Conservation (phyloP, 768 basidiomycete species). For the Exidia glandulosa region DNA sequence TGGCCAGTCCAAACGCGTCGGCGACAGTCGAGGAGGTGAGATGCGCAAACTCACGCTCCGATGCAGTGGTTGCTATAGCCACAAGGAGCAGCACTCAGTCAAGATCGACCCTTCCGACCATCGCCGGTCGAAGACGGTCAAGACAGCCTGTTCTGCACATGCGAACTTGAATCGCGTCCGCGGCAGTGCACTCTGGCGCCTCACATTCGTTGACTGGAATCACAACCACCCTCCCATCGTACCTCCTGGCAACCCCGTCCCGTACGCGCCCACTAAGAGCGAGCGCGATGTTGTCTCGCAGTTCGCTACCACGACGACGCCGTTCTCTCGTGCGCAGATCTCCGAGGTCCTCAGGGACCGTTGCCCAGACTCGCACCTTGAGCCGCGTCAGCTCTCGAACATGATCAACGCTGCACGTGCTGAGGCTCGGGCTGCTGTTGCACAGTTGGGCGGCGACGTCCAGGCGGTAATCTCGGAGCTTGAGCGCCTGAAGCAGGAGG, state of each 20-base stretch:
- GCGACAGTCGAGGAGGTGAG: too few species aligned
- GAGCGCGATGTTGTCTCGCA: not conserved
- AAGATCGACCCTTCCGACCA: too few species aligned
- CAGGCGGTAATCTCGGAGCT: not conserved
- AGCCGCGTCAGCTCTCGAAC: constrained; percentile 1
- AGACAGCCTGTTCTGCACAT: not conserved
- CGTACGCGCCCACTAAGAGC: constrained; percentile 5
- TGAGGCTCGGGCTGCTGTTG: not conserved
- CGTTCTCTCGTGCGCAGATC: constrained; percentile 4
- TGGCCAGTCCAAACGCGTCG: too few species aligned
- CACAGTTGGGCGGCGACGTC: constrained; percentile 1
- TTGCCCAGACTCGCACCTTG: not conserved
- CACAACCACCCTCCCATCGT: not conserved
- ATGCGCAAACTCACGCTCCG: too few species aligned
- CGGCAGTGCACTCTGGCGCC: not conserved
- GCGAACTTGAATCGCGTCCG: not conserved
- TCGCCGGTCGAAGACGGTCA: not conserved
- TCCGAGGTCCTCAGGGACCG: constrained; percentile 3
- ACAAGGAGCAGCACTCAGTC: too few species aligned
- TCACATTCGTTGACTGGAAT: not conserved
- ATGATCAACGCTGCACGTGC: not conserved
- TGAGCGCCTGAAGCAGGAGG: not conserved
- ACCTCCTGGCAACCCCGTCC: constrained; percentile 1
- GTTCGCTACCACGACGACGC: constrained; percentile 10
- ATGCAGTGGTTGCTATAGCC: too few species aligned